phyloP scores from a whole-genome alignment of 2,329 filamentous ascomycete species.

The Fusarium sublunatum region DNA sequence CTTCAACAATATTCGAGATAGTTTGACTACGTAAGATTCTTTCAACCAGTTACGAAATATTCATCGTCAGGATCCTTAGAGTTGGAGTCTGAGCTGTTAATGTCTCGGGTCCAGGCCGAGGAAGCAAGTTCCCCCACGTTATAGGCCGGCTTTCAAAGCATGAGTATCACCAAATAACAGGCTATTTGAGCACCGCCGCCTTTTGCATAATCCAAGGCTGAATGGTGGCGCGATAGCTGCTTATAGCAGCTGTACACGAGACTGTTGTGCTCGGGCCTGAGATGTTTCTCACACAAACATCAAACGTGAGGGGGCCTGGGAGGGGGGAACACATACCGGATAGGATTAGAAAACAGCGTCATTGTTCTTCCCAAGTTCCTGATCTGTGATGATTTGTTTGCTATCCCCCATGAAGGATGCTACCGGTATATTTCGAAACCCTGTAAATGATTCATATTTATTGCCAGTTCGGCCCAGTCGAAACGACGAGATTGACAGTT shows the following conservation, averaged over 20 bases:
- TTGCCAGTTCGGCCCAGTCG: conserved; percentile 1
- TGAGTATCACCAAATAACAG: background rate
- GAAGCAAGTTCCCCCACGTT: too few relatives aligned
- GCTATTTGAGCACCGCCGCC: conserved; percentile 1
- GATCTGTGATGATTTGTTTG: conserved; percentile 22
- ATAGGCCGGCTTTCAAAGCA: too few relatives aligned
- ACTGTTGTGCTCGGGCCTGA: conserved; percentile 18
- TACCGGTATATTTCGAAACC: conserved; percentile 6
- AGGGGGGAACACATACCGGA: background rate
- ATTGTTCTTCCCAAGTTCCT: conserved; percentile 11
- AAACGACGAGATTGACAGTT: conserved; percentile 13
- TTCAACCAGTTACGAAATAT: too few relatives aligned
- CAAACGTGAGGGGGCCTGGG: conserved; percentile 16
- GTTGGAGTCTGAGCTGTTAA: too few relatives aligned
- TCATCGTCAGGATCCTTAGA: background rate
- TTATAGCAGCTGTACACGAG: conserved; percentile 1
- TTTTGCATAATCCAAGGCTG: background rate
- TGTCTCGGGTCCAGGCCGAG: too few relatives aligned
- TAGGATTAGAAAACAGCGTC: conserved; percentile 2
- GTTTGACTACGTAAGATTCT: too few relatives aligned
- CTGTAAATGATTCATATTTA: conserved; percentile 12
- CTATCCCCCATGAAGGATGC: conserved; percentile 4
- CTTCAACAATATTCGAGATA: too few relatives aligned
- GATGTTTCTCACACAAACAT: conserved; percentile 26
- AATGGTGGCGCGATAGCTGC: background rate